Evolutionary conservation across 768 basidiomycete species (phyloP).

Genomic region (Lactarius sp.): DNA sequence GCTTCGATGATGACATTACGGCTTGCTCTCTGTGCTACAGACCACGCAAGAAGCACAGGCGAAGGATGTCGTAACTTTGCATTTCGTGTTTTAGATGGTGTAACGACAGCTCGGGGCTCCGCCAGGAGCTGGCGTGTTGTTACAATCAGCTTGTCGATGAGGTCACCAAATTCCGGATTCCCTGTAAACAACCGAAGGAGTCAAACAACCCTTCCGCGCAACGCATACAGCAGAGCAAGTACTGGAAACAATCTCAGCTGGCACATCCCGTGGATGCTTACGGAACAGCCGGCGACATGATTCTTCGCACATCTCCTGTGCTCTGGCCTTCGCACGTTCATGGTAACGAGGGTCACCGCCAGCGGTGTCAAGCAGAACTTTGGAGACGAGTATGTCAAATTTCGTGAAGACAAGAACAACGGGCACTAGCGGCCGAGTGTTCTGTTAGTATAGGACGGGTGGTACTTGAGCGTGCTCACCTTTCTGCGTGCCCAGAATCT

Average conservation of each 20-base stretch:
- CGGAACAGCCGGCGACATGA: not conserved
- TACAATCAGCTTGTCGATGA: not conserved
- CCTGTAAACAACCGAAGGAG: not conserved
- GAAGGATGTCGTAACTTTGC: not conserved
- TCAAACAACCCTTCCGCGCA: not conserved
- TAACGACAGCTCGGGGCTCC: not conserved
- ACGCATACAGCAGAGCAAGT: not conserved
- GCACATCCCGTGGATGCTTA: not conserved
- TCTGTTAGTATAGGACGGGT: not conserved
- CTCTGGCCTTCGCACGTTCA: not conserved
- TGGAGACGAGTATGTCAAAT: slow-evolving; percentile 1
- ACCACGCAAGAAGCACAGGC: slow-evolving; percentile 8
- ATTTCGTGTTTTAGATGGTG: not conserved
- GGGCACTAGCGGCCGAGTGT: slow-evolving; percentile 5
- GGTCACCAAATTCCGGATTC: not conserved
- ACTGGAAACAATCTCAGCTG: slow-evolving; percentile 3
- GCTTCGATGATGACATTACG: not conserved
- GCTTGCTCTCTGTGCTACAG: slow-evolving; percentile 9
- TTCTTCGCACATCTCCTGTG: not conserved
- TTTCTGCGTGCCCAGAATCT: not conserved
- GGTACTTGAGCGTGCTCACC: not conserved
- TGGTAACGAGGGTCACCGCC: not conserved
- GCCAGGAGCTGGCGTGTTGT: not conserved
- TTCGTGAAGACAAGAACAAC: slow-evolving; percentile 5
- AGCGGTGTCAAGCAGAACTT: not conserved